Conservation (phyloP, 768 basidiomycete species). For the Favolaschia claudopus region DNA sequence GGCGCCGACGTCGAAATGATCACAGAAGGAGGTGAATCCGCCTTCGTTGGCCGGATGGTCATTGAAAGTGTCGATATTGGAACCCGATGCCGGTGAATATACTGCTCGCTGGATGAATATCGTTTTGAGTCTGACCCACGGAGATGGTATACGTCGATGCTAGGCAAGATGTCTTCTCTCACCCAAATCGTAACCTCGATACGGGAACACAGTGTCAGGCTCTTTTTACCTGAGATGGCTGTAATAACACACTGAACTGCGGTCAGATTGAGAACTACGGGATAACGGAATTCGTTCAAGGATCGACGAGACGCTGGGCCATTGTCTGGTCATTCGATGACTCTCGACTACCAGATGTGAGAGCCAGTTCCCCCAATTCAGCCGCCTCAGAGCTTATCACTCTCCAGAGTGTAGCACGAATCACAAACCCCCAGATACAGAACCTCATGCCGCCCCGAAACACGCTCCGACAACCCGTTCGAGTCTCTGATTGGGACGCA, state of each 20-base stretch:
- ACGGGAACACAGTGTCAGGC: constrained; percentile 42
- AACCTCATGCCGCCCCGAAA: constrained; percentile 66
- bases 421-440: constrained; percentile 51
- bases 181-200: constrained; percentile 64
- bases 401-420: constrained; percentile 42
- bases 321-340: constrained; percentile 84
- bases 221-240: neutral
- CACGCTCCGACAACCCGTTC: constrained; percentile 53
- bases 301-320: constrained; percentile 92
- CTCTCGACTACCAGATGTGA: constrained; percentile 77
- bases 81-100: constrained; percentile 64
- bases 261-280: constrained; percentile 86
- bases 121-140: neutral
- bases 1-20: constrained; percentile 91
- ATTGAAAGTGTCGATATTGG: constrained; percentile 65
- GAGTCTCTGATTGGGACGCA: constrained; percentile 12
- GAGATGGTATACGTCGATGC: constrained; percentile 94
- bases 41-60: constrained; percentile 82
- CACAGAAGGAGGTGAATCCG: constrained; percentile 83
- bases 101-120: no score
- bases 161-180: constrained; percentile 87
- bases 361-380: constrained; percentile 31
- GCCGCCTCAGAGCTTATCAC: neutral
- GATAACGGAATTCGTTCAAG: constrained; percentile 83
- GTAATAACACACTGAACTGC: neutral